Percentiles rank a stretch among this genome's conserved stretches.
Conservation (phyloP, 805 yeast species). For the Komagataella pastoris region DNA sequence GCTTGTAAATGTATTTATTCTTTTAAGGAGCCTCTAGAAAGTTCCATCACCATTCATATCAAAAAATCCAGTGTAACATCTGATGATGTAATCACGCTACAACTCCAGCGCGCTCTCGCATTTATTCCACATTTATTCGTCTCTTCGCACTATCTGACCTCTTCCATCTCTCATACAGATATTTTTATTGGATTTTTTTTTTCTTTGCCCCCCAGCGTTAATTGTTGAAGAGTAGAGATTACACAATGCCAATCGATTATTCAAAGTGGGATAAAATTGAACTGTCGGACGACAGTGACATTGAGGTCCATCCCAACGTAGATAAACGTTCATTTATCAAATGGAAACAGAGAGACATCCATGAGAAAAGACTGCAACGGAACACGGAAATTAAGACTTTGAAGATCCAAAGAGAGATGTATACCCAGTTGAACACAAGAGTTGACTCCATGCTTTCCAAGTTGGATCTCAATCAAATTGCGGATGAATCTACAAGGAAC, state of each 20-base stretch:
- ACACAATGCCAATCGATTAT: slow-evolving; percentile 51
- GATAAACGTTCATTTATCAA: slow-evolving; percentile 84
- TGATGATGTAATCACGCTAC: neutral
- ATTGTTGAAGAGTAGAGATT: neutral
- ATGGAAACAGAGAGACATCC: slow-evolving; percentile 97
- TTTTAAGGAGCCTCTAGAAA: neutral
- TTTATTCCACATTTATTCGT: neutral
- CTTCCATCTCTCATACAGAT: neutral
- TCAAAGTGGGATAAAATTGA: slow-evolving; percentile 98
- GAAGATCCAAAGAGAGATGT: slow-evolving; percentile 71
- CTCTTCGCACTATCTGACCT: neutral
- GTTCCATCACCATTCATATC: neutral
- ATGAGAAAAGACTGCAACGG: slow-evolving; percentile 77
- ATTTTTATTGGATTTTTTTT: neutral
- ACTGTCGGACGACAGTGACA: slow-evolving; percentile 89
- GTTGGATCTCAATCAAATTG: slow-evolving; percentile 25
- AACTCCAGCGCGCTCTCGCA: neutral
- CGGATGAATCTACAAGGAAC: slow-evolving; percentile 18
- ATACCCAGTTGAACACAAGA: slow-evolving; percentile 56
- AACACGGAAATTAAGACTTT: slow-evolving; percentile 66
- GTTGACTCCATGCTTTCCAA: slow-evolving; percentile 47
- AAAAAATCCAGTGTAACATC: neutral
- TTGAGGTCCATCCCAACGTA: slow-evolving; percentile 97
- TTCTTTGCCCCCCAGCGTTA: neutral
- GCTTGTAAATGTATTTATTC: neutral